phyloP scores from a whole-genome alignment of 2,329 filamentous ascomycete genomes.

The Colletotrichum sp. region DNA sequence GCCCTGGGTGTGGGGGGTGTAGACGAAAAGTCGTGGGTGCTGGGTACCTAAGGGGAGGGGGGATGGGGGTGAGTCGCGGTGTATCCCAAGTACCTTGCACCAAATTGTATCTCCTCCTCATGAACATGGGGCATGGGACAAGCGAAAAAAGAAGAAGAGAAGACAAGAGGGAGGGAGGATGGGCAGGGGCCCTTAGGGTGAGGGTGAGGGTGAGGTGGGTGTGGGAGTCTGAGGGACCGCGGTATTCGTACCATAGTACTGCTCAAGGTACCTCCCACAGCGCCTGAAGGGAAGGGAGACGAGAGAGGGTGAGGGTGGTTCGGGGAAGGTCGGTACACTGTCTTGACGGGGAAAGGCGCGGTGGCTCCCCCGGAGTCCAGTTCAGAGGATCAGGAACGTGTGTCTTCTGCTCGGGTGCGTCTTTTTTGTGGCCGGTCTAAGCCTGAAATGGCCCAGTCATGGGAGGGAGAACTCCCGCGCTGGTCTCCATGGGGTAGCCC shows the following conservation, averaged over 20 bases:
- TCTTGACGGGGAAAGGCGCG: background rate
- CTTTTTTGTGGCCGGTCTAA: background rate
- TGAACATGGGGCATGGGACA: constrained; percentile 7
- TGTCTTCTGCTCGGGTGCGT: background rate
- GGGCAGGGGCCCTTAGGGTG: constrained; percentile 13
- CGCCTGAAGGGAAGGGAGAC: background rate
- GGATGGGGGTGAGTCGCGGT: constrained; percentile 21
- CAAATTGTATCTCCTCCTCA: constrained; percentile 11
- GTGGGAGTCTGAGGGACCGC: background rate
- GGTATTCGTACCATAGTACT: background rate
- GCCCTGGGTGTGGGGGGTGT: background rate
- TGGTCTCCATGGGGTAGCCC: constrained; percentile 1
- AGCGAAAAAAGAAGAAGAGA: background rate
- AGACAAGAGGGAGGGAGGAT: background rate
- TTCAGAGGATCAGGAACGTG: background rate
- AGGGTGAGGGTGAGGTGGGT: background rate
- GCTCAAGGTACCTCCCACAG: background rate
- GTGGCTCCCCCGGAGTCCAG: background rate
- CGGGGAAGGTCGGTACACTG: constrained; percentile 15
- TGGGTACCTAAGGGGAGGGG: background rate
- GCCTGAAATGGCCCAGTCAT: background rate
- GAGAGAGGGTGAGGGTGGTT: background rate
- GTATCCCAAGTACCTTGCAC: background rate
- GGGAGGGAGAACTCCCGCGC: background rate
- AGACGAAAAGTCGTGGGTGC: background rate